Percentiles rank a stretch among this genome's conserved stretches.
These are phyloP conservation scores for Casaregolazyma suthepensis DNA, from an alignment of 1,139 yeast species.

Conservation along the genomic window DNA sequence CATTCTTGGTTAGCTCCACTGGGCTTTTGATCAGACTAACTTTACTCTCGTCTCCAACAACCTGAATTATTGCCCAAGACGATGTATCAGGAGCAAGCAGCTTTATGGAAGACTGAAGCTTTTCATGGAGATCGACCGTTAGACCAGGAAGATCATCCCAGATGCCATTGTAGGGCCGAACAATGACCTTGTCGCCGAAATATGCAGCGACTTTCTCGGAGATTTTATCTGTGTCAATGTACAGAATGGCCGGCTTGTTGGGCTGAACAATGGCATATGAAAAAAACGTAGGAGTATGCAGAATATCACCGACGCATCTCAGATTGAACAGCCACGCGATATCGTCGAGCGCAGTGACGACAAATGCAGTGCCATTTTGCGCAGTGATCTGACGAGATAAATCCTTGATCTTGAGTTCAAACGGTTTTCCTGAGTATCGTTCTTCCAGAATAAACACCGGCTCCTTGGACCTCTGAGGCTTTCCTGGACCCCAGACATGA, in stretches of 20 bases:
- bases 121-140: conserved; percentile 28
- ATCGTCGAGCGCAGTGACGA: conserved; percentile 77
- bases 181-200: conserved; percentile 26
- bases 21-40: conserved; percentile 47
- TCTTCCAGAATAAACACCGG: conserved; percentile 28
- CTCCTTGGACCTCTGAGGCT: conserved; percentile 33
- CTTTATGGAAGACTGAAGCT: conserved; percentile 22
- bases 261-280: conserved; percentile 61
- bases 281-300: conserved; percentile 87
- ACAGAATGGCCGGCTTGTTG: conserved; percentile 41
- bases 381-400: conserved; percentile 42
- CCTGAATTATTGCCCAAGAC: conserved; percentile 76
- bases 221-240: conserved; percentile 65
- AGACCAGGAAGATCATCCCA: conserved; percentile 30
- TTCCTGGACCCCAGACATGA: conserved; percentile 57
- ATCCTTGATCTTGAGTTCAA: conserved; percentile 40
- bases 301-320: conserved; percentile 72
- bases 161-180: conserved; percentile 33
- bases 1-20: conserved; percentile 66
- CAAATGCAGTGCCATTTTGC: conserved; percentile 42
- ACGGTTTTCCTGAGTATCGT: conserved; percentile 39
- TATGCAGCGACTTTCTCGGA: conserved; percentile 35
- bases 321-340: conserved; percentile 89
- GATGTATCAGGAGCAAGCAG: conserved; percentile 59
- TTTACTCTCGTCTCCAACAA: conserved; percentile 37